A percentile compares a stretch with the other conserved stretches of the same genome.
Evolutionary conservation across 1,139 yeast species (phyloP).

Genomic region (Protomyces pachydermus): DNA sequence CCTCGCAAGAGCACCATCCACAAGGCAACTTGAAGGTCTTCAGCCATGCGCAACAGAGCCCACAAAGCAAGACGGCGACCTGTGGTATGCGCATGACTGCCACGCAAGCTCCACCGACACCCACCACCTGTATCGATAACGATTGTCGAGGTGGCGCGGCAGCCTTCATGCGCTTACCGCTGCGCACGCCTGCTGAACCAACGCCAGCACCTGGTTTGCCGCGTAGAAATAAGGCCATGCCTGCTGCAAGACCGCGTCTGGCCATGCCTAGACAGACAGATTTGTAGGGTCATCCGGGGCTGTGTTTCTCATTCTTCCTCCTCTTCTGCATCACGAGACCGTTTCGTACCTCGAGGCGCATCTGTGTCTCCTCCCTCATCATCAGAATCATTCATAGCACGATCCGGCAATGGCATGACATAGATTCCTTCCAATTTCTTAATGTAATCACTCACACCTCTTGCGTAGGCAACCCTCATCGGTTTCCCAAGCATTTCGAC

Average conservation of each 20-base stretch:
- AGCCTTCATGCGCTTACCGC: background rate
- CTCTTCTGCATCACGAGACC: conserved; percentile 31
- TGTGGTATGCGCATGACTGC: background rate
- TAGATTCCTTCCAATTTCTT: conserved; percentile 39
- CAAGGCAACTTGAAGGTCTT: background rate
- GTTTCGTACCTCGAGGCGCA: conserved; percentile 29
- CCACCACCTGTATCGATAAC: background rate
- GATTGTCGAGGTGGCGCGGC: background rate
- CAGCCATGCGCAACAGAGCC: background rate
- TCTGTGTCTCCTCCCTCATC: conserved; percentile 27
- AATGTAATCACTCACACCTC: conserved; percentile 37
- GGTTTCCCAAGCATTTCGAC: conserved; percentile 54
- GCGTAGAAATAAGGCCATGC: background rate
- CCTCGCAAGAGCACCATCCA: too few relatives aligned
- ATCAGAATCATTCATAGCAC: conserved; percentile 31
- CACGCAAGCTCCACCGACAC: background rate
- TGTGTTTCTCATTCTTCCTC: background rate
- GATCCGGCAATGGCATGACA: conserved; percentile 26
- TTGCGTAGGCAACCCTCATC: conserved; percentile 49
- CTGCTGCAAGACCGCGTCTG: background rate
- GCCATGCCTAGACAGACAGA: background rate
- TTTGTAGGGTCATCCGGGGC: background rate
- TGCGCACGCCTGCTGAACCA: background rate
- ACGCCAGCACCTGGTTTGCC: conserved; percentile 2
- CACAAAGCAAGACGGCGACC: background rate